A percentile compares a stretch with the other conserved stretches of the same genome.
phyloP scores from a whole-genome alignment of 768 basidiomycete genomes.

The Rhodotorula babjevae region DNA sequence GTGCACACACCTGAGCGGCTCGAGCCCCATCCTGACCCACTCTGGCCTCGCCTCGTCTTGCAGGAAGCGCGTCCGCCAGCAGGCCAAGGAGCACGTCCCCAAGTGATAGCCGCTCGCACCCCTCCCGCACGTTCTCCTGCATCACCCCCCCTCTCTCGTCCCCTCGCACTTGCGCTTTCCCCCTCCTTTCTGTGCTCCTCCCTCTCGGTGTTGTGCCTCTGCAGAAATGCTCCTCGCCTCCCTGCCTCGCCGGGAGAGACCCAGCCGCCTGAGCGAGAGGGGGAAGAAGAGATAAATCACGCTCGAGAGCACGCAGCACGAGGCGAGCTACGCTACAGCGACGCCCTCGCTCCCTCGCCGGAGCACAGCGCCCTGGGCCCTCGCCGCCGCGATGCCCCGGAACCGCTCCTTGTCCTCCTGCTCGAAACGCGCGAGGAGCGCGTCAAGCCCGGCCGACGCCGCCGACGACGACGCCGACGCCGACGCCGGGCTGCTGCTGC shows the following conservation, averaged over 20 bases:
- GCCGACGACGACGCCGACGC: not conserved
- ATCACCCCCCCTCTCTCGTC: not conserved
- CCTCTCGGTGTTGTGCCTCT: not conserved
- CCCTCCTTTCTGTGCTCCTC: no score
- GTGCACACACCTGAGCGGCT: no score
- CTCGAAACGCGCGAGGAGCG: constrained; percentile 22
- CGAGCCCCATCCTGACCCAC: not conserved
- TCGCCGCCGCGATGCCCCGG: constrained; percentile 14
- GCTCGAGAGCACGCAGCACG: no score
- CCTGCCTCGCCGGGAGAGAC: no score
- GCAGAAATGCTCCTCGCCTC: no score
- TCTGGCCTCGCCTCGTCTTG: no score
- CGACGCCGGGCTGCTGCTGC: no score
- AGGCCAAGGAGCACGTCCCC: constrained; percentile 84
- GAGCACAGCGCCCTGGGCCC: not conserved
- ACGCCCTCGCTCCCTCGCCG: not conserved
- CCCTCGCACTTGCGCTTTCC: no score
- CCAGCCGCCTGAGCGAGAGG: no score
- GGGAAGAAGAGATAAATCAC: no score
- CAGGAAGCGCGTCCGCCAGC: constrained; percentile 72
- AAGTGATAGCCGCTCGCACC: constrained; percentile 52
- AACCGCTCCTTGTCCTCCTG: constrained; percentile 25
- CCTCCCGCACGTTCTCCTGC: no score
- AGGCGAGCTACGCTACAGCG: not conserved
- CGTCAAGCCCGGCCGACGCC: constrained; percentile 1